Base-by-base conservation (phyloP, 1,284 basidiomycete genomes). In the Leccinum subatratum region DNA sequence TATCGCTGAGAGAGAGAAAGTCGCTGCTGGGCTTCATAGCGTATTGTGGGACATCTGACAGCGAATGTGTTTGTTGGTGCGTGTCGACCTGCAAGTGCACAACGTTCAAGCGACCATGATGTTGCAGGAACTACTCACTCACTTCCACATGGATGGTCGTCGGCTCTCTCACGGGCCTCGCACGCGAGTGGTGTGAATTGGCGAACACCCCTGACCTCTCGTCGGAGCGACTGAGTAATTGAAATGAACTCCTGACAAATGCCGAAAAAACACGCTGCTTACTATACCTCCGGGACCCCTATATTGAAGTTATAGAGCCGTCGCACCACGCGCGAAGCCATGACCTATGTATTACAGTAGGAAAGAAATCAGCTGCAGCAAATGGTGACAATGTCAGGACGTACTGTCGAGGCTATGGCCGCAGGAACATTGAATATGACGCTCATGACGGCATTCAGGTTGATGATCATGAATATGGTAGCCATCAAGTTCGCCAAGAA, bases 241-340 rank as follows among this genome's bases (percentile, higher is more conserved):
- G 22, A 61, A 56, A n/a, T 75, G 20, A 73, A 51, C 8, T 2
- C 0, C 37, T 12, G 5, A 37, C 25, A 34, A 59, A 51, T 4
- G 18, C 5, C 4, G 3, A 7, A 42, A 28, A 63, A 62, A 22
- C 51, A 67, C 18, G 66, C 64, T 67, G 75, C 86, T 59, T 78
- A 88, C 86, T 83, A 87, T 68, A 88, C 78, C 70, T 89, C 87
- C 1, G 84, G 80, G 5, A 83, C 82, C 48, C 77, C 72, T 28
- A 77, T 75, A n/a, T 81, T 82, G 76, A 84, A 90, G 70, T 85
- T 87, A 48, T 83, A 84, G 60, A 91, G 75, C 45, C 88, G 80
- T 62, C 89, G 85, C 22, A 90, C 89, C 20, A 84, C 86, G n/a
- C 89, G 85, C 68, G 85, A 87, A 1, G 89, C 88, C 20, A 88